These are phyloP conservation scores for Fusarium sp. DNA, from an alignment of 2,329 filamentous ascomycete species.

Conservation along the genomic window DNA sequence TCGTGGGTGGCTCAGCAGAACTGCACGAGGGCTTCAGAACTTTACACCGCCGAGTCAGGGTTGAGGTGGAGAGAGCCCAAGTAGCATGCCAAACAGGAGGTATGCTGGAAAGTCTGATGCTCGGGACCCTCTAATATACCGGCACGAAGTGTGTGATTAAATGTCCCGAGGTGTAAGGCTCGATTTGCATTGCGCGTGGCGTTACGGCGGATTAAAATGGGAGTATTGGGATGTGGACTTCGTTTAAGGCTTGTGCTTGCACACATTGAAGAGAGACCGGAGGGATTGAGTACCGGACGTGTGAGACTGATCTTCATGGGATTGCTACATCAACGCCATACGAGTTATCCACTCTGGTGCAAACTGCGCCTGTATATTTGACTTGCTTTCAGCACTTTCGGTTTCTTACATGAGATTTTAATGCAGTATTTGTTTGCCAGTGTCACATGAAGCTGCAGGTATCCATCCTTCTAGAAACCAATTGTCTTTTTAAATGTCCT, in stretches of 20 bases:
- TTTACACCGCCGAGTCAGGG: conserved; percentile 77
- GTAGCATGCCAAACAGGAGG: conserved; percentile 84
- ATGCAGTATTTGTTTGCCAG: neutral
- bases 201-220: conserved; percentile 46
- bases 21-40: conserved; percentile 77
- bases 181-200: conserved; percentile 47
- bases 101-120: conserved; percentile 81
- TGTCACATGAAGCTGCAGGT: neutral
- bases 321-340: neutral
- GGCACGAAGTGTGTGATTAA: conserved; percentile 26
- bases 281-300: neutral
- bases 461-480: neutral
- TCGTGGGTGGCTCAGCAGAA: conserved; percentile 78
- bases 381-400: conserved; percentile 16
- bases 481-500: neutral
- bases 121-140: conserved; percentile 45
- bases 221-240: conserved; percentile 40
- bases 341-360: conserved; percentile 5
- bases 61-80: conserved; percentile 86
- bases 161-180: conserved; percentile 43
- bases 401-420: neutral
- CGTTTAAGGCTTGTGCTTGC: conserved; percentile 35
- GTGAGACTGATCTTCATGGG: conserved; percentile 4
- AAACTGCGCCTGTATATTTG: conserved; percentile 15
- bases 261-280: conserved; percentile 8